Base-by-base conservation (phyloP, 2,329 filamentous ascomycete species). In the Diaporthe vexans region DNA sequence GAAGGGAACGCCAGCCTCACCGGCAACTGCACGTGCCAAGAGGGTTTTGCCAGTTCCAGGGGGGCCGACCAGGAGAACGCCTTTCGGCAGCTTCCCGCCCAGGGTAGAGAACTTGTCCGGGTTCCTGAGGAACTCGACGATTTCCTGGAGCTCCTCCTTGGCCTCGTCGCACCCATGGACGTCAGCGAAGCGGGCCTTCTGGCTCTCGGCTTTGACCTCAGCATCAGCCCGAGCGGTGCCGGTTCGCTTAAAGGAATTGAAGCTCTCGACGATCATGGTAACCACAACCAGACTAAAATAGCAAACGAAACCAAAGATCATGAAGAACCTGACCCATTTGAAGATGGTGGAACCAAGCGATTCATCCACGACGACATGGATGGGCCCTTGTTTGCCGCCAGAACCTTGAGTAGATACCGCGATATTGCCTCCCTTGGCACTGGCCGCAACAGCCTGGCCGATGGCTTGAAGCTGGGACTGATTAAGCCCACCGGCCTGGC, bases 131-230 rank as follows among this genome's bases (percentile, higher is more conserved):
- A 99, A 99, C 79, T 99, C 97, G 63, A 99, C 96, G 71, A 99
- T 91, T 84, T 99, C 97, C 83, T 97, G 94, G 5, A 99, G 90
- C 83, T 99, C 97, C 80, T 99, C 97, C 86, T 98, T 99, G 77
- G 97, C 97, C 84, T 99, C 97, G 77, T 98, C 95, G 78, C 96
- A 98, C 70, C 97, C 97, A 81, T 99, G 97, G 9, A 99, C 97
- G 82, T 99, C 97, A 74, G 89, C 90, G 85, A 99, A 99, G 61
- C 94, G 92, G 26, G 95, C 95, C 74, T 91, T 98, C 82, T 99
- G 97, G 79, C 95, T 92, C 83, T 98, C 94, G 10, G 97, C 93
- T 82, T 97, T 96, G 76, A 95, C 95, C 84, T 99, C 95, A 78
- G 92, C 92, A 73, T 92, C 90, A 3, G 88, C 84, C 81, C 89